Evolutionary conservation across 768 basidiomycete species (phyloP), one percentile per base, ranked within the genome.

Genomic region (Chiua virens): DNA sequence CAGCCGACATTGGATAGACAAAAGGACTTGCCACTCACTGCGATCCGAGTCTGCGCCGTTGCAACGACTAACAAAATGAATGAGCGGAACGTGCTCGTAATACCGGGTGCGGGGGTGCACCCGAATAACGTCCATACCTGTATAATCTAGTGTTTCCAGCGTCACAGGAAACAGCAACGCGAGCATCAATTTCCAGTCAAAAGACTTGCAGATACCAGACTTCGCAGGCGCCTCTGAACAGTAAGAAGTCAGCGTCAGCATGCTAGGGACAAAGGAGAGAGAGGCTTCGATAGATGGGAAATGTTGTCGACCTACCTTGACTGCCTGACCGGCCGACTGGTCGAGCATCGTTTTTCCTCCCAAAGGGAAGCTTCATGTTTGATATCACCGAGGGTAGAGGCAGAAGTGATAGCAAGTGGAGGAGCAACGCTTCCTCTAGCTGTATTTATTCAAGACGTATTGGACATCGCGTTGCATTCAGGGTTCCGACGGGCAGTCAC

Each of bases 41-140:
- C 79, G 50, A 80, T 80, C 32, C 72, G 73, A 27, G 75, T 63
- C 49, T 80, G 79, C 4, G 80, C 77, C 14, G 78, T 80, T 5
- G 79, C 79, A 27, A 80, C 76, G 2, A 79, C 79, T 76, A 48
- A n/a, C 43, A 41, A 23, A 41, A 17, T 23, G 15, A 11, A 7
- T 39, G 30, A 30, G 30, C 30, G 30, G 30, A 13, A 30, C 30
- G 30, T 13, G 30, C 10, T 13, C 15, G 32, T 30, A 6, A 47
- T 5, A 23, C 9, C 18, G 34, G 30, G 35, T 41, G 42, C 2
- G 22, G 38, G 17, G 4, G 20, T n/a, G n/a, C n/a, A n/a, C n/a
- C n/a, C n/a, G n/a, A n/a, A n/a, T n/a, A n/a, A n/a, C n/a, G n/a
- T n/a, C 48, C 49, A 20, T 39, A 58, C 65, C 57, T 3, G 68